Conservation (phyloP, 768 basidiomycete genomes). For the Boletales sp. region DNA sequence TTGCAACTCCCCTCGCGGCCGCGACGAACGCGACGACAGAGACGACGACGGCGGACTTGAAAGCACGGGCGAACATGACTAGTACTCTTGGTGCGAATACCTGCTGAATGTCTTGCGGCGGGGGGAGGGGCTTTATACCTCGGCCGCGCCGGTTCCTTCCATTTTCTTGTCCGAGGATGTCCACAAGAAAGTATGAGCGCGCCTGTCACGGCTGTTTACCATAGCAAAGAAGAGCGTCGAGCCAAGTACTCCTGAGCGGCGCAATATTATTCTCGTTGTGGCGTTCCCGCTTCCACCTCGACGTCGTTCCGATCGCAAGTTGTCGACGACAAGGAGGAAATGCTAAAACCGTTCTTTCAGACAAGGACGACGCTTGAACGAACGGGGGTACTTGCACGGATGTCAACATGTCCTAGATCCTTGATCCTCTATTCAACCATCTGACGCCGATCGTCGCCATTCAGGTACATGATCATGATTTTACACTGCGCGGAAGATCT, state of each 20-base stretch:
- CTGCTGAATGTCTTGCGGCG: too few species aligned
- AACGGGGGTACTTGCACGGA: too few species aligned
- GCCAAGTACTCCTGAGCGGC: not conserved
- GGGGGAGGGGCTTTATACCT: slow-evolving; percentile 8
- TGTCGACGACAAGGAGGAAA: too few species aligned
- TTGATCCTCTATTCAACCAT: too few species aligned
- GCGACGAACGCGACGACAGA: slow-evolving; percentile 8
- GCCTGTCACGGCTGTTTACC: slow-evolving; percentile 3
- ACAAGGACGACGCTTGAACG: too few species aligned
- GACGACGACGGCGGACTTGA: slow-evolving; percentile 11
- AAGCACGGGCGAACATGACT: slow-evolving; percentile 10
- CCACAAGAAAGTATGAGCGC: not conserved
- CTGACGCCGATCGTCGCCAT: too few species aligned
- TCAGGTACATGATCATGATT: too few species aligned
- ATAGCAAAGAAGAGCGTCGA: slow-evolving; percentile 1
- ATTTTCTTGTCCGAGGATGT: too few species aligned
- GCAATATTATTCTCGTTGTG: slow-evolving; percentile 1
- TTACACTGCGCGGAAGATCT: too few species aligned
- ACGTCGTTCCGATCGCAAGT: too few species aligned
- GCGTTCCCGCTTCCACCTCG: slow-evolving; percentile 5
- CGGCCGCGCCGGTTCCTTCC: not conserved
- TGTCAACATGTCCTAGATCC: too few species aligned
- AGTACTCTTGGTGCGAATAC: not conserved
- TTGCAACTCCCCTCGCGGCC: not conserved
- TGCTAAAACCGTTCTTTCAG: too few species aligned